Percentiles rank a stretch among this genome's conserved stretches.
Evolutionary conservation across 2,329 filamentous ascomycete genomes (phyloP).

Genomic region (Aspergillus terreus): DNA sequence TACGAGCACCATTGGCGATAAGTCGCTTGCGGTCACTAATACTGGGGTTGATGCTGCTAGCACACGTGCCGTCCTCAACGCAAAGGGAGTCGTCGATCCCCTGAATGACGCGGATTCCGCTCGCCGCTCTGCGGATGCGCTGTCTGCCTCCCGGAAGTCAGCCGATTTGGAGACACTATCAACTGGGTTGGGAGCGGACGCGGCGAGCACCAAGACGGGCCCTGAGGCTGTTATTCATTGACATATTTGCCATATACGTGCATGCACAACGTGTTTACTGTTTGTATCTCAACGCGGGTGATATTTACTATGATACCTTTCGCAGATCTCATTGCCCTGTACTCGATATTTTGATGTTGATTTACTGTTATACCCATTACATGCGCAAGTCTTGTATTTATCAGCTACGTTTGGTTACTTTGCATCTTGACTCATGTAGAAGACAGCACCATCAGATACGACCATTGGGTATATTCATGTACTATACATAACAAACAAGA

Average conservation of each 20-base stretch:
- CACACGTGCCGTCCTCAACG: constrained; percentile 26
- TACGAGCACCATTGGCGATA: constrained; percentile 26
- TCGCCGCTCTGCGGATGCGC: constrained; percentile 23
- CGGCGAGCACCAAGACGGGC: constrained; percentile 14
- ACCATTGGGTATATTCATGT: constrained; percentile 9
- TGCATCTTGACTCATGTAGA: too few relatives aligned
- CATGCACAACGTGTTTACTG: too few relatives aligned
- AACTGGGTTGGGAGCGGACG: not conserved
- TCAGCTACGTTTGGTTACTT: too few relatives aligned
- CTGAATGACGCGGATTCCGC: constrained; percentile 15
- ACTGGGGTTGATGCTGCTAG: constrained; percentile 24
- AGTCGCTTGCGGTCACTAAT: constrained; percentile 16
- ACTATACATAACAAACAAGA: constrained; percentile 2
- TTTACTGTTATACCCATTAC: too few relatives aligned
- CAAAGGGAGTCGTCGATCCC: constrained; percentile 24
- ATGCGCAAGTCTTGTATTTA: too few relatives aligned
- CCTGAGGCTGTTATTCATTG: constrained; percentile 13
- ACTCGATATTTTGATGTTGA: too few relatives aligned
- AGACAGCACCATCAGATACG: too few relatives aligned
- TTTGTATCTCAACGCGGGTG: too few relatives aligned
- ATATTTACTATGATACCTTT: too few relatives aligned
- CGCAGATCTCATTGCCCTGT: too few relatives aligned
- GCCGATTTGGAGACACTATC: constrained; percentile 12
- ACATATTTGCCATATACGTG: not conserved
- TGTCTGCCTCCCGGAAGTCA: constrained; percentile 14